phyloP scores from a whole-genome alignment of 2,329 filamentous ascomycete species.

The Diaporthe nobilis region DNA sequence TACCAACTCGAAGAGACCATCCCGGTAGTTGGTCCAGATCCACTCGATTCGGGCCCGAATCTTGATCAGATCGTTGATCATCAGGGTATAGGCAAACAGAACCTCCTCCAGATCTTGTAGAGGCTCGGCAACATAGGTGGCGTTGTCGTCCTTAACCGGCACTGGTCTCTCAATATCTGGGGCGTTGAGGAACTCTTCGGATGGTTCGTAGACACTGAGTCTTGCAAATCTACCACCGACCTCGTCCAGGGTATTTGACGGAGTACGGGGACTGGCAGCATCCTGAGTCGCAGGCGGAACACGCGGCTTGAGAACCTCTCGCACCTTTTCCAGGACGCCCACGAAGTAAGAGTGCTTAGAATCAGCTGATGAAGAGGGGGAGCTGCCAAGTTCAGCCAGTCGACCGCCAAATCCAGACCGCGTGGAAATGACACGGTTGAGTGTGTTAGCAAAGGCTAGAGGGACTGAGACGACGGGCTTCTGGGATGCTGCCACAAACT shows the following conservation, averaged over 20 bases:
- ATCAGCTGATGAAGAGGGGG: not conserved
- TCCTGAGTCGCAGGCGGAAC: not conserved
- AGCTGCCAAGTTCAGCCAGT: constrained; percentile 42
- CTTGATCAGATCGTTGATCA: constrained; percentile 51
- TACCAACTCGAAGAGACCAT: constrained; percentile 49
- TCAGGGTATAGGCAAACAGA: constrained; percentile 46
- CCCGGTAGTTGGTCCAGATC: constrained; percentile 51
- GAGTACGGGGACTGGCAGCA: not conserved
- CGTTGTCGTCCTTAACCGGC: constrained; percentile 39
- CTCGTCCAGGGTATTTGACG: not conserved
- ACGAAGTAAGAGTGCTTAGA: constrained; percentile 15
- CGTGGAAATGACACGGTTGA: constrained; percentile 55
- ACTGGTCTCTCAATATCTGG: constrained; percentile 47
- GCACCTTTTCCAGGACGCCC: not conserved
- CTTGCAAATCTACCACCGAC: constrained; percentile 52
- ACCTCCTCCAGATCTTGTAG: constrained; percentile 46
- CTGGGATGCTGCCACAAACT: constrained; percentile 50
- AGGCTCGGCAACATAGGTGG: constrained; percentile 52
- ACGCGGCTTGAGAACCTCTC: not conserved
- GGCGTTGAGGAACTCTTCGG: constrained; percentile 53
- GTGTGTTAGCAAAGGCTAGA: constrained; percentile 47
- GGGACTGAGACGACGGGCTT: constrained; percentile 50
- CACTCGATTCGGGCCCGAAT: constrained; percentile 48
- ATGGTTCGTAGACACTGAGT: constrained; percentile 55
- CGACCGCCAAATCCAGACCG: constrained; percentile 49